phyloP scores from a whole-genome alignment of 257 asterid species.

The Scutellaria minor region DNA sequence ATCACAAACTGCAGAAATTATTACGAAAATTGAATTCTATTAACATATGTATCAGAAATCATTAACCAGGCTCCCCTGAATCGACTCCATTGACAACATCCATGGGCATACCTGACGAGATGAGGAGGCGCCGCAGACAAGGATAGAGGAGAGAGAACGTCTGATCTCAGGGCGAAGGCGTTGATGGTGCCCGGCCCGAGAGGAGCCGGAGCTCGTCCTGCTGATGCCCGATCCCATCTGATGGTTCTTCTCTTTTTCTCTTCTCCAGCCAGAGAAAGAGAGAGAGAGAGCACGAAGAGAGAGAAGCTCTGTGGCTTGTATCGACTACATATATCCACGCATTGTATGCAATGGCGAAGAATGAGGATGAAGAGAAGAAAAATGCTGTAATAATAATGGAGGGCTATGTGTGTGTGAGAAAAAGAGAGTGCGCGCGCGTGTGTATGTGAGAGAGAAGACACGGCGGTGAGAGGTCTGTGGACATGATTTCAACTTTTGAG shows the following conservation, averaged over 20 bases:
- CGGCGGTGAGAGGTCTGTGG: constrained; percentile 17
- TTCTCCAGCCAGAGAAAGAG: constrained; percentile 32
- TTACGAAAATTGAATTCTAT: neutral
- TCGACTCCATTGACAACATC: neutral
- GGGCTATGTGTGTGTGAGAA: constrained; percentile 23
- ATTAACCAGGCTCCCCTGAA: neutral
- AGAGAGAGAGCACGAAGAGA: constrained; percentile 13
- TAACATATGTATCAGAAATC: neutral
- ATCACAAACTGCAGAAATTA: neutral
- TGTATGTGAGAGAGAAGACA: too few relatives aligned
- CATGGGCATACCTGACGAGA: constrained; percentile 37
- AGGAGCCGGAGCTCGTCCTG: constrained; percentile 47
- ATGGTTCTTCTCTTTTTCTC: constrained; percentile 33
- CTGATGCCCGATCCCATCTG: constrained; percentile 59
- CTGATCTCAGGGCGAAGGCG: constrained; percentile 42
- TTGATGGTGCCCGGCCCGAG: constrained; percentile 36
- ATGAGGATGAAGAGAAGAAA: constrained; percentile 32
- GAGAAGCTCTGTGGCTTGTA: constrained; percentile 20
- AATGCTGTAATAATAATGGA: constrained; percentile 40
- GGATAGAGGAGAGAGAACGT: constrained; percentile 53
- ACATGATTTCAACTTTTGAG: constrained; percentile 10
- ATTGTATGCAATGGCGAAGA: constrained; percentile 38
- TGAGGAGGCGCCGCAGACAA: constrained; percentile 54
- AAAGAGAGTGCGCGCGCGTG: neutral
- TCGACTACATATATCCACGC: constrained; percentile 27